Evolutionary conservation across 176 grass and related monocot genomes (phyloP), one percentile per base, ranked within the genome.

Genomic region (Carex littledalei): DNA sequence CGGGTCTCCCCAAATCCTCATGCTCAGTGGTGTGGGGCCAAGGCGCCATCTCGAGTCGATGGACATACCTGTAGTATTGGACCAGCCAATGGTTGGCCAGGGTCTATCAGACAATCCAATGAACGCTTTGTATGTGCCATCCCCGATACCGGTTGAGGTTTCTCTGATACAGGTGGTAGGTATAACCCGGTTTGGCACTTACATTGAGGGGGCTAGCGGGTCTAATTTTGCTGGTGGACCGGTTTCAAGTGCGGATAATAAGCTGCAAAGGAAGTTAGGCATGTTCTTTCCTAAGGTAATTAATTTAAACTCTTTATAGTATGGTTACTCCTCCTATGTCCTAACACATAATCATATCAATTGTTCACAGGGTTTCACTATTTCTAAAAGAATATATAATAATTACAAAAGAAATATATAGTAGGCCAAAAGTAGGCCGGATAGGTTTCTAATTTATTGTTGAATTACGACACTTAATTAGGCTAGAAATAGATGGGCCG

Each of bases 121-220:
- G 87, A 97, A 92, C 67, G 87, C 86, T 80, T 88, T 97, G 84
- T 90, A 78, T 80, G 87, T 94, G 49, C 90, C 92, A 12, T 94
- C 95, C 21, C 90, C 95, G 13, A 58, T 53, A 63, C 92, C 92
- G 0, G 89, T 97, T 14, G 92, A 91, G 87, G 62, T 94, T 57
- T 90, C 92, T 43, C 93, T 94, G 18, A 91, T 94, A 69, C 92
- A 97, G 81, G 92, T 97, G 20, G 95, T 94, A 15, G 95, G 95
- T 56, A 97, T 93, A 85, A 91, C 92, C 35, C 50, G 61, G 18
- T 90, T 94, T 72, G 92, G 91, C 81, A 94, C 86, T 63, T 97
- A 92, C 90, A 88, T 97, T 78, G 94, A 97, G 78, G 91, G 87
- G 60, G 86, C 92, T 26, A 94, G 90, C 59, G 94, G 92, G 0